Base-by-base conservation (phyloP, 768 basidiomycete genomes). In the Sporobolomyces phaffii region DNA sequence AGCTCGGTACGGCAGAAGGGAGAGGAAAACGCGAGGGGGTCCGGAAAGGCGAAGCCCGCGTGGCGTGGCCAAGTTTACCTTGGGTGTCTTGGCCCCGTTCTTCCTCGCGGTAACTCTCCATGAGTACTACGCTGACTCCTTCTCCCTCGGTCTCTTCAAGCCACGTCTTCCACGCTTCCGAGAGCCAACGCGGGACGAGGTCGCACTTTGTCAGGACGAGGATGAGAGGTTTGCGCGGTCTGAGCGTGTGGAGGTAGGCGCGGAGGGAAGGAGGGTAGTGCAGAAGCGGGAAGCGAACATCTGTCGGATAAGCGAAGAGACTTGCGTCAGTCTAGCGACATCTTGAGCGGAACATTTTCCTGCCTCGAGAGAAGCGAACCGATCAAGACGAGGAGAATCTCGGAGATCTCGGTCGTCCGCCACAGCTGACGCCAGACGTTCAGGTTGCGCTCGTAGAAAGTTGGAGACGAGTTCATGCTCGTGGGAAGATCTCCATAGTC, bases 361-460 rank as follows among this genome's bases (percentile, higher is more conserved):
- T n/a, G n/a, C n/a, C n/a, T n/a, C n/a, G n/a, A 14, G 29, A 22
- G 10, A 31, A 26, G 5, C 64, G n/a, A 3, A 70, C 87, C 93
- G 38, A 94, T 82, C 47, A 97, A 83, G 54, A 94, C 82, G 53
- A 96, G 84, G 24, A 97, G 80, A 69, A 97, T 89, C 73, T 91
- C 84, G 0, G 90, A 90, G 29, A 89, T 87, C 78, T 98, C 94
- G 9, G 87, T 85, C 26, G 96, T 93, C 41, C 94, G 84, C 94
- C 94, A 97, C 85, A 97, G 79, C 79, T 97, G 94, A 69, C 93
- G 79, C 92, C 92, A 97, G 18, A 96, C 91, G 75, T 96, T 89
- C 49, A 96, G 74, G 76, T 97, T 96, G 45, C 89, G 83, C 78
- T 96, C 92, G 76, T 85, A 96, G 77, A 72, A 72, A 4, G 65